These are phyloP conservation scores for Neurospora cerealis DNA, from an alignment of 495 filamentous ascomycete genomes.

Conservation along the genomic window DNA sequence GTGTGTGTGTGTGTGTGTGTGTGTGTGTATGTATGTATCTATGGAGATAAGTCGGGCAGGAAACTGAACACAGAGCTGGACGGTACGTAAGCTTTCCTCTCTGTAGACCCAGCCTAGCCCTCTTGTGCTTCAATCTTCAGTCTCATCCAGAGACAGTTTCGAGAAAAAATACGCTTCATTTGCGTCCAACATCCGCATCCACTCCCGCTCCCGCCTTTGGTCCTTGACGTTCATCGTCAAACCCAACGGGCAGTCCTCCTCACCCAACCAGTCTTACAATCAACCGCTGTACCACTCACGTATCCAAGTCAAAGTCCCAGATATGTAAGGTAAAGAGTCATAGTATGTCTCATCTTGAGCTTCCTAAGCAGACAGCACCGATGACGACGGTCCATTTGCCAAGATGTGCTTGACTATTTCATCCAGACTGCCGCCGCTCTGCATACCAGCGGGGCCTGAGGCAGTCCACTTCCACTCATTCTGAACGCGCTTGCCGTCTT, in stretches of 20 bases:
- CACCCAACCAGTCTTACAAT: neutral
- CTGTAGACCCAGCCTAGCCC: neutral
- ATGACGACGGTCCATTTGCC: neutral
- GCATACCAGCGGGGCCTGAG: neutral
- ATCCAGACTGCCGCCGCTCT: neutral
- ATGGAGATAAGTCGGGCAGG: too few relatives aligned
- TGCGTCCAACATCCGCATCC: neutral
- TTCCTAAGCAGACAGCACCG: neutral
- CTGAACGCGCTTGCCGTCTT: constrained; percentile 1
- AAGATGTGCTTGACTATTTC: constrained; percentile 6
- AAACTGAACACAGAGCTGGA: too few relatives aligned
- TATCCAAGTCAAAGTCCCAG: neutral
- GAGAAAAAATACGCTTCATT: neutral
- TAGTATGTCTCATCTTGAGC: neutral
- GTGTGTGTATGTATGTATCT: too few relatives aligned
- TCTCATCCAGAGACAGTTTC: neutral
- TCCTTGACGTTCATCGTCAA: neutral
- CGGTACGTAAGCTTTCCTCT: neutral
- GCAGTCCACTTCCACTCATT: constrained; percentile 12
- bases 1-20: too few relatives aligned
- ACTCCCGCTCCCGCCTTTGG: neutral
- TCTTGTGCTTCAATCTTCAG: neutral
- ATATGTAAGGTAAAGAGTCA: neutral
- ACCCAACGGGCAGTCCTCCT: neutral
- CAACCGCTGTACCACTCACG: neutral